Evolutionary conservation across 1,284 basidiomycete species (phyloP), one percentile per base, ranked within the genome.

Genomic region (Caloboletus inedulis): DNA sequence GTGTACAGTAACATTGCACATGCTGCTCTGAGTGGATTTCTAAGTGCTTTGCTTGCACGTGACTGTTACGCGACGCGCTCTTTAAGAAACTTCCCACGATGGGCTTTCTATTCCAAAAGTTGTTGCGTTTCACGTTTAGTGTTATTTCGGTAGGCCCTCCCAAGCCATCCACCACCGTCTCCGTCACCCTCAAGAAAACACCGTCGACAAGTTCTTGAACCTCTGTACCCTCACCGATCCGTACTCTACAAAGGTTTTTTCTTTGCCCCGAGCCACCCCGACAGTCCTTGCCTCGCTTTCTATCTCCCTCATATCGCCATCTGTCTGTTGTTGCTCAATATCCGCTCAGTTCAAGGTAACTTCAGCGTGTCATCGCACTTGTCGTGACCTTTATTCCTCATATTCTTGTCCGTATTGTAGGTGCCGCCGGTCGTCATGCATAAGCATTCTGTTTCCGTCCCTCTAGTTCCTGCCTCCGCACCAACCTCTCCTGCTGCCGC

Each of bases 401-500:
- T 35, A 29, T 41, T 44, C 44, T 25, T 25, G 12, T 16, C 12
- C 7, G 13, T 30, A 21, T 46, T 27, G 16, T 43, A 65, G 66
- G 55, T 55, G 52, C 40, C 53, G 30, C 48, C 52, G 43, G 53
- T 54, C 52, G 45, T 31, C 50, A 67, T 67, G 68, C 65, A 67
- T 37, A 70, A 58, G 36, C 63, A 67, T 49, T 59, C 69, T 51
- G 56, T 58, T 55, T 70, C 65, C 43, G 39, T 70, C 41, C 68
- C 69, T 47, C 14, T 56, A 60, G 60, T 64, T 44, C 75, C 76
- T 46, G 73, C 72, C 43, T 78, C 77, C 43, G 74, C 76, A 41
- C 77, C 77, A 35, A 72, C 73, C 4, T 76, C 77, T 31, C 77
- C 77, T 29, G 68, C 71, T 52, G 68, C 71, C n/a, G 53, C 65